Base-by-base conservation (phyloP, 805 yeast species). In the Saccharomyces jurei region DNA sequence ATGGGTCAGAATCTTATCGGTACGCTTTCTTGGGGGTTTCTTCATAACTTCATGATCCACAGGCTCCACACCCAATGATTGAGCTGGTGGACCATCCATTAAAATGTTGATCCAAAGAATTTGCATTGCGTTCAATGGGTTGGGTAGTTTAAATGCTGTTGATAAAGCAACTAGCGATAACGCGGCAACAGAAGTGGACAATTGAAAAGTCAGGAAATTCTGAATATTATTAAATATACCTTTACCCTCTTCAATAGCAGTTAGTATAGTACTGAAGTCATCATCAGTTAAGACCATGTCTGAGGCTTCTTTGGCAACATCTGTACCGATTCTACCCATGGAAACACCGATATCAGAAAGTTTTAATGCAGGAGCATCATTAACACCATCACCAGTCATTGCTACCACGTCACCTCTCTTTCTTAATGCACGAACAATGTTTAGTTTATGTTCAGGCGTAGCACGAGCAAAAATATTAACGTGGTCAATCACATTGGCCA, bases 31-130 rank as follows among this genome's bases (percentile, higher is more conserved):
- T 52, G 99, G 99, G n/a, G 98, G 97, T 67, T 86, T 87, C 58
- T 80, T 82, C 97, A 92, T 91, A 41, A 92, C 96, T 68, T 87
- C 96, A 58, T 87, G 90, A 66, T 92, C 98, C 13, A 92, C 98
- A 0, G 97, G 96, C 72, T 92, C 99, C 31, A 94, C 98, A 56
- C 99, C 99, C 48, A 92, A 76, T 0, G 96, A 87, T 74, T 92
- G 99, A 1, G 98, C 98, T 3, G 99, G 99, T 10, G 99, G 99
- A 1, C 99, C 99, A 74, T 92, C 99, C 99, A 92, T 92, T 55
- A 92, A 78, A 58, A 92, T 94, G 69, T 92, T 92, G 69, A 92
- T 92, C 97, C 98, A 92, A 64, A 92, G 76, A 63, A 92, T 94
- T 76, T 94, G 98, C 99, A 92, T 92, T 29, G 99, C 97, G 68